Percentiles rank a stretch among this genome's conserved stretches.
These are phyloP conservation scores for Bruguiera parviflora DNA, from an alignment of 345 rosid species.

Conservation along the genomic window DNA sequence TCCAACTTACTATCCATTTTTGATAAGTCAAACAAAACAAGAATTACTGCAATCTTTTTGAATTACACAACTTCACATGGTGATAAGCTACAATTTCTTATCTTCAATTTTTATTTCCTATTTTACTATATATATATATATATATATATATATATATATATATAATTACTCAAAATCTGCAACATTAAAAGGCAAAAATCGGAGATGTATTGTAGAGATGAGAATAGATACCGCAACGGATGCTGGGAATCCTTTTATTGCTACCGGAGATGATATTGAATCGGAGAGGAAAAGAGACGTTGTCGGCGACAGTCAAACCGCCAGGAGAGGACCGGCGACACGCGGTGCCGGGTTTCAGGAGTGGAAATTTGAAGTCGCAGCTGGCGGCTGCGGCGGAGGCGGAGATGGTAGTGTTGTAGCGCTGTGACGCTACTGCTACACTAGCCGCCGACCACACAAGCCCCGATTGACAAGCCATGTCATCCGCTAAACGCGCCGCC, in stretches of 20 bases:
- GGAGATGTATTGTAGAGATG: neutral
- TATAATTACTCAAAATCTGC: too few species aligned
- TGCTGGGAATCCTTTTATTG: neutral
- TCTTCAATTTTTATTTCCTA: too few species aligned
- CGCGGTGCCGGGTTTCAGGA: neutral
- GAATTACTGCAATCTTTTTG: too few species aligned
- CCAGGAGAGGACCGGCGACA: conserved; percentile 1
- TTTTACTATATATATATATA: too few species aligned
- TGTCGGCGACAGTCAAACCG: neutral
- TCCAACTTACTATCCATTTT: too few species aligned
- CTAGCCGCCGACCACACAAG: neutral
- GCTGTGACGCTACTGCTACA: neutral
- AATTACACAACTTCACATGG: too few species aligned
- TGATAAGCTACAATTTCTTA: too few species aligned
- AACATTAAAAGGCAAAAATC: too few species aligned
- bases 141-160: too few species aligned
- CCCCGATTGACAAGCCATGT: conserved; percentile 8
- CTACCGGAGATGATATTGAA: neutral
- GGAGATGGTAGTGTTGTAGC: neutral
- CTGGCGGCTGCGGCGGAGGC: neutral
- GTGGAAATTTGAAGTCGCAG: neutral
- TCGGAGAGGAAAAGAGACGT: neutral
- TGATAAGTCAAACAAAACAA: too few species aligned
- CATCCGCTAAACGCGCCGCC: too few species aligned
- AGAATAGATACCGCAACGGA: conserved; percentile 12